Conservation (phyloP, 2,329 filamentous ascomycete genomes). For the Aspergillus uvarum region DNA sequence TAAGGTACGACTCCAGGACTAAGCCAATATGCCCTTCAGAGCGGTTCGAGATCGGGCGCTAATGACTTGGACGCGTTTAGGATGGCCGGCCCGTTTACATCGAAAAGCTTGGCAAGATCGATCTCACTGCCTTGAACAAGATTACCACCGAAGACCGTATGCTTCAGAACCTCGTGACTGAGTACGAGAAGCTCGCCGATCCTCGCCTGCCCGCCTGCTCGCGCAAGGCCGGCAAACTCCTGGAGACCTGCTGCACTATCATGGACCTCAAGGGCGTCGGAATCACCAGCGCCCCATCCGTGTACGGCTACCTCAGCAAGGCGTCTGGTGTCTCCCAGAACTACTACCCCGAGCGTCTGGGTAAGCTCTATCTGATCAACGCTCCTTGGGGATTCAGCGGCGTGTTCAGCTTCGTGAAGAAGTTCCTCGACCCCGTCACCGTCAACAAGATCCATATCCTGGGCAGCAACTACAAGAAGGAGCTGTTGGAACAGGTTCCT, state of each 20-base stretch:
- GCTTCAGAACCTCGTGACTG: slow-evolving; percentile 91
- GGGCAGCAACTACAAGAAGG: slow-evolving; percentile 75
- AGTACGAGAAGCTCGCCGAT: slow-evolving; percentile 96
- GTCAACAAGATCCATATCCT: slow-evolving; percentile 94
- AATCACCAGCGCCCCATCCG: slow-evolving; percentile 73
- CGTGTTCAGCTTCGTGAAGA: slow-evolving; percentile 84
- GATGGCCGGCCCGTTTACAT: slow-evolving; percentile 97
- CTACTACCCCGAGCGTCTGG: slow-evolving; percentile 97
- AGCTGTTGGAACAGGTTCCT: slow-evolving; percentile 80
- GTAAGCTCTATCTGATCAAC: slow-evolving; percentile 97
- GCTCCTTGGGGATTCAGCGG: slow-evolving; percentile 91
- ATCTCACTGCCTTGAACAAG: slow-evolving; percentile 85
- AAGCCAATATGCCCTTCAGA: not conserved
- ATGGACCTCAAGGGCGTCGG: slow-evolving; percentile 97
- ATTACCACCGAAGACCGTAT: slow-evolving; percentile 92
- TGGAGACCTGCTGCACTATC: slow-evolving; percentile 97
- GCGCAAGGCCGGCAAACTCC: slow-evolving; percentile 80
- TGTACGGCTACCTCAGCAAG: slow-evolving; percentile 83
- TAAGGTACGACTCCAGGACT: slow-evolving; percentile 43
- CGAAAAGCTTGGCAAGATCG: slow-evolving; percentile 90
- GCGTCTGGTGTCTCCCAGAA: slow-evolving; percentile 92
- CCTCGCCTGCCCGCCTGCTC: slow-evolving; percentile 93
- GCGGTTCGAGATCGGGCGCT: not conserved
- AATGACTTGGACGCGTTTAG: slow-evolving; percentile 46
- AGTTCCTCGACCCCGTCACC: slow-evolving; percentile 94